phyloP scores from a whole-genome alignment of 768 basidiomycete genomes.

The Pleurotus tuber-regium region DNA sequence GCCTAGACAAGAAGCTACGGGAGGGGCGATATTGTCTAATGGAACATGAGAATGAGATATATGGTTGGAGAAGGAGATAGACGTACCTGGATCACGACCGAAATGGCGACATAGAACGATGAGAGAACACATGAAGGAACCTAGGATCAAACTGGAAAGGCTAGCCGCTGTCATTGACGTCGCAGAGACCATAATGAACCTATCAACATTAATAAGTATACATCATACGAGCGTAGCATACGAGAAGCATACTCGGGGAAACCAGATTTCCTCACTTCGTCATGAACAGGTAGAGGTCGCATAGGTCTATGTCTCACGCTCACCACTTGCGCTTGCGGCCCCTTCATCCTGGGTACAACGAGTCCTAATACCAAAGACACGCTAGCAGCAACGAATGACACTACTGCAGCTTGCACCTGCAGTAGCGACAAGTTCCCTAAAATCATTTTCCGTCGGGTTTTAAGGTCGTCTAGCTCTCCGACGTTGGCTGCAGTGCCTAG shows the following conservation, averaged over 20 bases:
- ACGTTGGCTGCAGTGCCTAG: constrained; percentile 95
- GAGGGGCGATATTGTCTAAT: constrained; percentile 92
- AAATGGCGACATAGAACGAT: constrained; percentile 75
- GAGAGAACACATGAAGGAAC: constrained; percentile 89
- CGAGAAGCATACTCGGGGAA: constrained; percentile 34
- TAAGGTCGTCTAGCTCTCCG: constrained; percentile 80
- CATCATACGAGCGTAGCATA: too few relatives aligned
- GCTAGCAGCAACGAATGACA: constrained; percentile 83
- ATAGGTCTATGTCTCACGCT: neutral
- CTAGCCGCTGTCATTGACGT: constrained; percentile 81
- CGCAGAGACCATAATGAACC: constrained; percentile 74
- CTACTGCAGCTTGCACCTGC: constrained; percentile 90
- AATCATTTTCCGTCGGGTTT: constrained; percentile 61
- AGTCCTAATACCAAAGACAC: constrained; percentile 73
- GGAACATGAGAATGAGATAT: neutral
- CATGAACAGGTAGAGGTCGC: neutral
- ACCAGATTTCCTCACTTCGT: constrained; percentile 32
- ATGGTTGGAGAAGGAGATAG: neutral
- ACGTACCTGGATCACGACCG: constrained; percentile 80
- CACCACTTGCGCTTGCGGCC: constrained; percentile 13
- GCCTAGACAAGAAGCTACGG: constrained; percentile 88
- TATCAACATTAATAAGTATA: too few relatives aligned
- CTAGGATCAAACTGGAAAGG: constrained; percentile 73
- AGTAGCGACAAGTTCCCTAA: constrained; percentile 82
- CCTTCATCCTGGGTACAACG: constrained; percentile 42